Conservation (phyloP, 306 rosid species). For the Argentina anserina region DNA sequence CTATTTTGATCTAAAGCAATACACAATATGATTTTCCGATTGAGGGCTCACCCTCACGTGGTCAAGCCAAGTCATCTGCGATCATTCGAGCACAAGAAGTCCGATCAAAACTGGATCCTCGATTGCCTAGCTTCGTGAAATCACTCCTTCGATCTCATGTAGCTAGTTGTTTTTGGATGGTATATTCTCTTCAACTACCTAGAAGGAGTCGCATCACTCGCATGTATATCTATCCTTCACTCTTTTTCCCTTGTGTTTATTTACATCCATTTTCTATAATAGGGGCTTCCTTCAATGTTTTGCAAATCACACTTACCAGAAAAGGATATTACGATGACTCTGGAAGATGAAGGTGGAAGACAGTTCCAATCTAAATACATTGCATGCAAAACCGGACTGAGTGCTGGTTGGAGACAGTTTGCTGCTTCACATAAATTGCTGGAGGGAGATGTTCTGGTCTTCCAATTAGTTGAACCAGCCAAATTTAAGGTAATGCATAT, state of each 20-base stretch:
- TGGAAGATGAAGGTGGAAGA: constrained; percentile 80
- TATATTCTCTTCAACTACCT: constrained; percentile 24
- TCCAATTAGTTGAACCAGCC: constrained; percentile 77
- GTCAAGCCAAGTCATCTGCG: constrained; percentile 73
- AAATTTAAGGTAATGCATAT: constrained; percentile 76
- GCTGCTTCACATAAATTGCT: constrained; percentile 70
- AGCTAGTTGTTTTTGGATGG: constrained; percentile 92
- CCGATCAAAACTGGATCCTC: constrained; percentile 41
- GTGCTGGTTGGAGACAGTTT: constrained; percentile 98
- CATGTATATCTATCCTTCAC: constrained; percentile 10
- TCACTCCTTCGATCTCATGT: constrained; percentile 88
- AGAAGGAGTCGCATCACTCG: too few species aligned
- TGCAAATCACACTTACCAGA: constrained; percentile 71
- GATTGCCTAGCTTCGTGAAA: constrained; percentile 79
- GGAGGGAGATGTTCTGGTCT: constrained; percentile 83
- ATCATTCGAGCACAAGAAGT: constrained; percentile 62
- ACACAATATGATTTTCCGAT: constrained; percentile 31
- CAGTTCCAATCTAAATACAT: constrained; percentile 61
- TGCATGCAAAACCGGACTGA: constrained; percentile 77
- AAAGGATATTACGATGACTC: constrained; percentile 54
- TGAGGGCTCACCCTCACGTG: constrained; percentile 51
- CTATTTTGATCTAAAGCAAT: constrained; percentile 36
- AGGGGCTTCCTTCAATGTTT: constrained; percentile 74
- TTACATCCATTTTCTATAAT: not conserved
- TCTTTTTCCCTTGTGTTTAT: not conserved